These are phyloP conservation scores for Colletotrichum sp. DNA, from an alignment of 2,329 filamentous ascomycete species.

Conservation along the genomic window DNA sequence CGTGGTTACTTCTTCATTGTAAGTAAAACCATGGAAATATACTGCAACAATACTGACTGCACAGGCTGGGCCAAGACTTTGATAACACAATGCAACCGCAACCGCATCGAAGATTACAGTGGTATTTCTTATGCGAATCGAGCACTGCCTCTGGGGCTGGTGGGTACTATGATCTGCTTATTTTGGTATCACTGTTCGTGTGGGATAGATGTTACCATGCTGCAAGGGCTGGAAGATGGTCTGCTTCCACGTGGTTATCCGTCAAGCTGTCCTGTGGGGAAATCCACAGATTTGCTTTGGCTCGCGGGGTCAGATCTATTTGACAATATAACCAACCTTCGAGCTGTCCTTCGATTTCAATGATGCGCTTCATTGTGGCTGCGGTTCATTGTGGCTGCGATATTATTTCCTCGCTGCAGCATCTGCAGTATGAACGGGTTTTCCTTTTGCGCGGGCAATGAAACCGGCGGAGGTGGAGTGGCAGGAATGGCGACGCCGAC, in stretches of 20 bases:
- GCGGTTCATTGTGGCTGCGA: not conserved
- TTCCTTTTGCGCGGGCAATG: not conserved
- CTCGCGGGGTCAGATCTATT: not conserved
- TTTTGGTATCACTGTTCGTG: not conserved
- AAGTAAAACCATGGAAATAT: not conserved
- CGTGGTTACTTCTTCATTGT: not conserved
- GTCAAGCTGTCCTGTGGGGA: not conserved
- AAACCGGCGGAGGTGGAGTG: not conserved
- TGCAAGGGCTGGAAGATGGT: not conserved
- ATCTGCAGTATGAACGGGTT: not conserved
- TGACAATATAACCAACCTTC: not conserved
- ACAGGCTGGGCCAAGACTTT: not conserved
- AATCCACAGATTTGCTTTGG: not conserved
- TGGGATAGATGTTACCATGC: not conserved
- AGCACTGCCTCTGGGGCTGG: not conserved
- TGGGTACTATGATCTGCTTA: not conserved
- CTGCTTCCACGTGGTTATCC: not conserved
- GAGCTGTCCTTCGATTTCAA: not conserved
- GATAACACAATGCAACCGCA: not conserved
- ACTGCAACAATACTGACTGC: not conserved
- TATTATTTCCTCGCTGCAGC: accelerated
- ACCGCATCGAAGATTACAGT: not conserved
- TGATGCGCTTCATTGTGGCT: not conserved
- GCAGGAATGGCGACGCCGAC: not conserved
- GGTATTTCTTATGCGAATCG: not conserved